These are phyloP conservation scores for Pseudocercospora pini-densiflorae DNA, from an alignment of 2,329 filamentous ascomycete species.

Conservation along the genomic window DNA sequence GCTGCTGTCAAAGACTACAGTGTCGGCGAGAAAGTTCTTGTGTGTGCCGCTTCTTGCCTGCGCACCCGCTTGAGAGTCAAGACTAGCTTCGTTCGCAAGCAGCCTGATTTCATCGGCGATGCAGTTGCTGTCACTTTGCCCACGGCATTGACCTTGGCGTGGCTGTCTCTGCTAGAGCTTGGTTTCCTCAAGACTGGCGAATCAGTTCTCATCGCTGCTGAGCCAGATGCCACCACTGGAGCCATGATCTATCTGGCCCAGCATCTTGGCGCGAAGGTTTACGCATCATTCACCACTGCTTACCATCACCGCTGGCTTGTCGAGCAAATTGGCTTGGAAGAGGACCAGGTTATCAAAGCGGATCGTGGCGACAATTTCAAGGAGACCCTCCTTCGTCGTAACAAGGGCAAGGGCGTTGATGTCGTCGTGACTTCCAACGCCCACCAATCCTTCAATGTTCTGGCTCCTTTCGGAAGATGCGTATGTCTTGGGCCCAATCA, in stretches of 20 bases:
- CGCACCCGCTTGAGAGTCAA: slow-evolving; percentile 6
- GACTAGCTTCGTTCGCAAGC: slow-evolving; percentile 3
- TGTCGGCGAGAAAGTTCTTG: slow-evolving; percentile 10
- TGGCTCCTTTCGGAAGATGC: slow-evolving; percentile 12
- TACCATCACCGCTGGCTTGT: slow-evolving; percentile 15
- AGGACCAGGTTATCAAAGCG: slow-evolving; percentile 5
- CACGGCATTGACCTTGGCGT: not conserved
- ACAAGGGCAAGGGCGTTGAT: slow-evolving; percentile 6
- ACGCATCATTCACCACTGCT: slow-evolving; percentile 4
- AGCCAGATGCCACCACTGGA: slow-evolving; percentile 1
- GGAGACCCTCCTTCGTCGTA: slow-evolving; percentile 6
- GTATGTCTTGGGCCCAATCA: slow-evolving; percentile 1
- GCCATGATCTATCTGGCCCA: slow-evolving; percentile 11
- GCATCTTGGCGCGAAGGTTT: slow-evolving; percentile 6
- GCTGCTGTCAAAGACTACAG: slow-evolving; percentile 8
- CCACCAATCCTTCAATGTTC: slow-evolving; percentile 6
- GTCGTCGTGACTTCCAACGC: slow-evolving; percentile 4
- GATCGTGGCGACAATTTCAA: slow-evolving; percentile 11
- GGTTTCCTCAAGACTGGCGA: slow-evolving; percentile 9
- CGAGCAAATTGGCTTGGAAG: slow-evolving; percentile 11
- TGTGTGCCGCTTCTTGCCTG: not conserved
- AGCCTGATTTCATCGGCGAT: slow-evolving; percentile 11
- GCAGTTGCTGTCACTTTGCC: slow-evolving; percentile 8
- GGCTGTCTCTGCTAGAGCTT: slow-evolving; percentile 3
- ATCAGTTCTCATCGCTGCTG: slow-evolving; percentile 4